Conservation (phyloP, 2,329 filamentous ascomycete genomes). For the Colletotrichum paranaense region DNA sequence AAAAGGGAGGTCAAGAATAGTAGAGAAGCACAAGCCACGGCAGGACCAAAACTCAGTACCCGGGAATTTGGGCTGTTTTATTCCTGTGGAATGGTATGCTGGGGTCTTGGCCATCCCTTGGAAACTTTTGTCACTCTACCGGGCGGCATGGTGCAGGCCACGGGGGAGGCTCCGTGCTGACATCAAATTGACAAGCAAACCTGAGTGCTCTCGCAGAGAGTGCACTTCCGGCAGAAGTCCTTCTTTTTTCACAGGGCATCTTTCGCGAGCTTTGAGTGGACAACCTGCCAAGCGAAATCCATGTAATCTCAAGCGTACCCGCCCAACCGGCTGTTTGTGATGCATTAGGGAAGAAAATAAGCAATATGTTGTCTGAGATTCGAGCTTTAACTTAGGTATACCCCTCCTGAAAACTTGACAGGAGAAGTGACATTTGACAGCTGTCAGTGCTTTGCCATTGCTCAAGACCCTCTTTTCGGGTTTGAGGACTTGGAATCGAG, state of each 20-base stretch:
- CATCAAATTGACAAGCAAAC: neutral
- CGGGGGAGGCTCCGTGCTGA: neutral
- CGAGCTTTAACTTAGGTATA: neutral
- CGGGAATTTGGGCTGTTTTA: neutral
- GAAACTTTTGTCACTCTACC: neutral
- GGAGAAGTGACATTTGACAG: conserved; percentile 1
- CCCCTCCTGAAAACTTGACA: neutral
- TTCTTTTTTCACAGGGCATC: neutral
- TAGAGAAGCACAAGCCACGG: neutral
- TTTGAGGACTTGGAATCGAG: neutral
- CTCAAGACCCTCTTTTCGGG: neutral
- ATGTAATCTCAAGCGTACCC: neutral
- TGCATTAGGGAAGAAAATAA: neutral
- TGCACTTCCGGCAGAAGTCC: neutral
- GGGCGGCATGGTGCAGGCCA: neutral
- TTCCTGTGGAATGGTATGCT: neutral
- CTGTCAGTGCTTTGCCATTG: neutral
- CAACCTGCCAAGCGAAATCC: neutral
- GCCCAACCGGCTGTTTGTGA: neutral
- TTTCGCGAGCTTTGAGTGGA: neutral
- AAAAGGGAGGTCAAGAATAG: neutral
- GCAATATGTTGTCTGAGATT: conserved; percentile 5
- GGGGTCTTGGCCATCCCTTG: neutral
- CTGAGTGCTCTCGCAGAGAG: too few species aligned
- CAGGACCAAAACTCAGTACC: neutral